phyloP scores from a whole-genome alignment of 208 protist genomes.

The Acanthamoeba lenticulata region DNA sequence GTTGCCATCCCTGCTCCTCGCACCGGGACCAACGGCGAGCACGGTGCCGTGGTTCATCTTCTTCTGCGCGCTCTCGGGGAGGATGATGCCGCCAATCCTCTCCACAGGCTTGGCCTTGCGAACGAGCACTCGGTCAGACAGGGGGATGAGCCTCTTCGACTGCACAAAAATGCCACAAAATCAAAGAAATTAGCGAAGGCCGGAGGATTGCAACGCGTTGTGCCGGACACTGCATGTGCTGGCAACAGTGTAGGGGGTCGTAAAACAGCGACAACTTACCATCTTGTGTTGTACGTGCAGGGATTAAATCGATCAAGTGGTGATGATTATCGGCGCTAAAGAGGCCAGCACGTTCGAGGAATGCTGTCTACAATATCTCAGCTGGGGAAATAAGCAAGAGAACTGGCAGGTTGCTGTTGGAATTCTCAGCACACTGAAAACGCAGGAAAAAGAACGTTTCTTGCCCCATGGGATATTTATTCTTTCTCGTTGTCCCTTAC shows the following conservation, averaged over 20 bases:
- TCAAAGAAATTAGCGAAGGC: neutral
- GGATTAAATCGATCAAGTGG: no score
- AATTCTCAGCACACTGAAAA: neutral
- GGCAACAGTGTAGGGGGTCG: neutral
- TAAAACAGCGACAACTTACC: neutral
- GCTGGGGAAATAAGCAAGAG: neutral
- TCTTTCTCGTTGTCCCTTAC: no score
- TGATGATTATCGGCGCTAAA: neutral
- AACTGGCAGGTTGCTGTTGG: neutral
- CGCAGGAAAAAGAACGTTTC: no score
- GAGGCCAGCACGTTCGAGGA: neutral
- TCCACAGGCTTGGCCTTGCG: conserved; percentile 23
- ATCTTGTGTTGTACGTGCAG: neutral
- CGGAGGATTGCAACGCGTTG: neutral
- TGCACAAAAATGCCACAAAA: neutral
- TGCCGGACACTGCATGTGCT: neutral
- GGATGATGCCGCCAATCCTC: conserved; percentile 71
- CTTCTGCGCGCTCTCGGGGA: conserved; percentile 70
- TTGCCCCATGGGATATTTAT: no score
- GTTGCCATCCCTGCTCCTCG: conserved; percentile 33
- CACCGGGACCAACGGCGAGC: conserved; percentile 71
- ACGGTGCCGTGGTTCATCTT: conserved; percentile 73
- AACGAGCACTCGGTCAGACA: conserved; percentile 60
- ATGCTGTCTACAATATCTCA: neutral
- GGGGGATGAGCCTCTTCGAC: conserved; percentile 25